Percentiles rank a stretch among this genome's conserved stretches.
Conservation (phyloP, 169 alveolate genomes). For the Plasmodium cynomolgi region DNA sequence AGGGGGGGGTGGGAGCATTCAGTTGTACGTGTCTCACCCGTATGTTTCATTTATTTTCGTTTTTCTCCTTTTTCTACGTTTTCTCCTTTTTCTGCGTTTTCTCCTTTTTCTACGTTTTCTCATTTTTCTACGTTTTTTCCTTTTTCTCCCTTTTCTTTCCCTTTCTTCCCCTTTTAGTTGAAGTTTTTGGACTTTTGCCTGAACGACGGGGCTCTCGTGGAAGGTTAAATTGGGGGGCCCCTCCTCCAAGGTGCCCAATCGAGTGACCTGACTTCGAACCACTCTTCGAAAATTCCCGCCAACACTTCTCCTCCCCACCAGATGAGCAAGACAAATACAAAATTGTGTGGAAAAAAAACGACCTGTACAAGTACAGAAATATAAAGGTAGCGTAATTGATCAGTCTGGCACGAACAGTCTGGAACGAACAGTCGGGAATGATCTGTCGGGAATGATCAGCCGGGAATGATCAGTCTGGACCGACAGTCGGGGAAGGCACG, state of each 20-base stretch:
- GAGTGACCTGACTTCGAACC: neutral
- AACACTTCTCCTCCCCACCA: neutral
- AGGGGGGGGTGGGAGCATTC: neutral
- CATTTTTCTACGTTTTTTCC: neutral
- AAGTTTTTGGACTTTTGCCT: constrained; percentile 27
- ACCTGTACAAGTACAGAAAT: constrained; percentile 55
- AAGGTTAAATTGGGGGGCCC: constrained; percentile 9
- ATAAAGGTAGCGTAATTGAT: constrained; percentile 23
- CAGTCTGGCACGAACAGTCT: neutral
- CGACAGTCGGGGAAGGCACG: neutral
- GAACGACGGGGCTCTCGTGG: constrained; percentile 26
- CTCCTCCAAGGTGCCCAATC: neutral
- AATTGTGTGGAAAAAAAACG: constrained; percentile 28
- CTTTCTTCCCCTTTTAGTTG: neutral
- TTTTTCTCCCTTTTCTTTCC: neutral
- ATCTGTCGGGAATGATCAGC: neutral
- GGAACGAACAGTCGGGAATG: neutral
- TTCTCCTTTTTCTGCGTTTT: neutral
- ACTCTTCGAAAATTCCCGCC: neutral
- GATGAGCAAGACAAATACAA: constrained; percentile 31
- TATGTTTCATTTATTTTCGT: neutral
- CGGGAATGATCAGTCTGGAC: too few species aligned
- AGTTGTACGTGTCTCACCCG: neutral
- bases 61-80: neutral
- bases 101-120: too few species aligned